Conservation (phyloP, 305 asterid genomes). For the Solanum chacoense region DNA sequence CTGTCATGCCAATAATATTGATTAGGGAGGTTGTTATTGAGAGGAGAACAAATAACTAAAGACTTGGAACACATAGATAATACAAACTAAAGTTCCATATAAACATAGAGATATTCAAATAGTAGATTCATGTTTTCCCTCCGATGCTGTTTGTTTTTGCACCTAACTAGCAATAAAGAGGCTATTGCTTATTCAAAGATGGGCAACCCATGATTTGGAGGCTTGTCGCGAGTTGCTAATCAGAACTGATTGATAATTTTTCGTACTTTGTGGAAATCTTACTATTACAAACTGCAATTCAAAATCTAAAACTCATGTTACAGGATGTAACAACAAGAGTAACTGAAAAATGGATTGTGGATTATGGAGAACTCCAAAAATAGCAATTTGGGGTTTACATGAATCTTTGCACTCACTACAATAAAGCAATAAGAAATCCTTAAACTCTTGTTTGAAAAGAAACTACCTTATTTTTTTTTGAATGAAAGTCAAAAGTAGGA, state of each 20-base stretch:
- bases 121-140: neutral
- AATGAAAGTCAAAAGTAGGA: neutral
- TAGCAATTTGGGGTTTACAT: neutral
- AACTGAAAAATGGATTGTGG: neutral
- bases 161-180: neutral
- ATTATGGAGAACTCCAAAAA: neutral
- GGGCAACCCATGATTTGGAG: neutral
- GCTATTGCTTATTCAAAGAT: neutral
- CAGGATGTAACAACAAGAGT: neutral
- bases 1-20: conserved; percentile 5
- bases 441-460: neutral
- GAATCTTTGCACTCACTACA: neutral
- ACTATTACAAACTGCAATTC: neutral
- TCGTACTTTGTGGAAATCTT: neutral
- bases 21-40: neutral
- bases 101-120: neutral
- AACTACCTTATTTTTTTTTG: neutral
- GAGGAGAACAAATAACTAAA: neutral
- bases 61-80: neutral
- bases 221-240: neutral
- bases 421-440: neutral
- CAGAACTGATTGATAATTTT: neutral
- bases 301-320: neutral
- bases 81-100: neutral
- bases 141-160: neutral